These are phyloP conservation scores for Fusarium dlaminii DNA, from an alignment of 2,329 filamentous ascomycete genomes.

Conservation along the genomic window DNA sequence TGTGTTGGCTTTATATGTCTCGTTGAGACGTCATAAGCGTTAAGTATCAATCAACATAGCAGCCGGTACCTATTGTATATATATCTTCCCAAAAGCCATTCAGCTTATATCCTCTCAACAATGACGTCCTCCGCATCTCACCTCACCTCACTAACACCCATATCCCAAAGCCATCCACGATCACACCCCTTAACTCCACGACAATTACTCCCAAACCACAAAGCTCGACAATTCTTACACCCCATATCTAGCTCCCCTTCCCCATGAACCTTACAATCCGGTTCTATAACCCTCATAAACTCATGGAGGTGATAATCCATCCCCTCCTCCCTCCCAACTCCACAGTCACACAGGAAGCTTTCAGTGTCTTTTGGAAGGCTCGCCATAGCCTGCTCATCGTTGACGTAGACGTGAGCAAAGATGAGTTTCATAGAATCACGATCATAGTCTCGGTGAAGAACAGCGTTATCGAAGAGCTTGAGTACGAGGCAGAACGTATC, in stretches of 20 bases:
- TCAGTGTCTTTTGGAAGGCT: not conserved
- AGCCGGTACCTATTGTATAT: too few species aligned
- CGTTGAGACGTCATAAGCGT: too few species aligned
- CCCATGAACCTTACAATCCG: not conserved
- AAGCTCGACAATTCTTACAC: too few species aligned
- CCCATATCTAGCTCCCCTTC: not conserved
- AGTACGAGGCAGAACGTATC: not conserved
- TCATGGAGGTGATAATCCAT: not conserved
- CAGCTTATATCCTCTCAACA: too few species aligned
- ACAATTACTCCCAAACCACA: not conserved
- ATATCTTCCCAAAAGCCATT: too few species aligned
- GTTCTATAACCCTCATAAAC: not conserved
- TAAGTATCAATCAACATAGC: too few species aligned
- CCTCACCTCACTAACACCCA: too few species aligned
- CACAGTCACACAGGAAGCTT: not conserved
- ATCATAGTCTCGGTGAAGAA: not conserved
- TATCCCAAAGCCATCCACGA: too few species aligned
- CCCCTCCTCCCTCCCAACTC: fast-evolving
- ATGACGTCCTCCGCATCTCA: too few species aligned
- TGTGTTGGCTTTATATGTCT: too few species aligned
- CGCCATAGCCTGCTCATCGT: not conserved
- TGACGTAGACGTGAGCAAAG: not conserved
- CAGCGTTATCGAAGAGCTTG: not conserved
- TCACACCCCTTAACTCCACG: not conserved
- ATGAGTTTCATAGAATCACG: not conserved